Percentiles rank a stretch among this genome's conserved stretches.
Evolutionary conservation across 192 early-diverging fungal species (phyloP).

Genomic region (Linnemannia elongata): DNA sequence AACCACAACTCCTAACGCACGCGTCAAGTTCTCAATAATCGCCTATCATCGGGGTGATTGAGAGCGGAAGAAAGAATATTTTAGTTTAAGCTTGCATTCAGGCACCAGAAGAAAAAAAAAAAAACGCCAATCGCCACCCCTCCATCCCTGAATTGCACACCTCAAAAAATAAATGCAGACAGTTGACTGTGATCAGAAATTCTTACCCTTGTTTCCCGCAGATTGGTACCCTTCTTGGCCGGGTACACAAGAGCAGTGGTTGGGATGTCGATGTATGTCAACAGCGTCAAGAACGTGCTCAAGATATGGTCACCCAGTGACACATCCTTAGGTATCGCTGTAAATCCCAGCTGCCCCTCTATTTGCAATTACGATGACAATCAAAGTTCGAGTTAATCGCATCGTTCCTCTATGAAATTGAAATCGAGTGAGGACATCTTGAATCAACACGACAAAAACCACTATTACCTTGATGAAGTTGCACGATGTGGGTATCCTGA

Average conservation of each 20-base stretch:
- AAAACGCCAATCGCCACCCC: not conserved
- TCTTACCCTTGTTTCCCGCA: conserved; percentile 29
- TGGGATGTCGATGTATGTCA: conserved; percentile 32
- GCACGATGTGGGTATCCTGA: conserved; percentile 6
- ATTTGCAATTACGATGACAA: not conserved
- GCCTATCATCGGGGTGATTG: not conserved
- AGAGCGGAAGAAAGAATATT: not conserved
- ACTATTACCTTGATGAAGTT: conserved; percentile 25
- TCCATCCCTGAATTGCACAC: not conserved
- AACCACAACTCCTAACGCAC: conserved; percentile 3
- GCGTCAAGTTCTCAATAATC: conserved; percentile 24
- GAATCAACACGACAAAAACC: not conserved
- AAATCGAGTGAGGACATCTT: no score
- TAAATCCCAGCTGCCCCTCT: not conserved
- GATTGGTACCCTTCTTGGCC: conserved; percentile 36
- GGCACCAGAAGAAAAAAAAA: no score
- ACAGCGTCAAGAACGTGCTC: conserved; percentile 28
- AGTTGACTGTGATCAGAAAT: not conserved
- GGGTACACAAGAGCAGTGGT: conserved; percentile 36
- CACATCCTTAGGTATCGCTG: conserved; percentile 20
- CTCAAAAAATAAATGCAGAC: not conserved
- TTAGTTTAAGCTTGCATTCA: not conserved
- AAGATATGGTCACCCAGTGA: conserved; percentile 43
- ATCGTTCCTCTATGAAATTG: no score
- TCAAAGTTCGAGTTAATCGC: not conserved